Evolutionary conservation across 2,329 filamentous ascomycete genomes (phyloP), one percentile per base, ranked within the genome.

Genomic region (Berkeleyomyces rouxiae): DNA sequence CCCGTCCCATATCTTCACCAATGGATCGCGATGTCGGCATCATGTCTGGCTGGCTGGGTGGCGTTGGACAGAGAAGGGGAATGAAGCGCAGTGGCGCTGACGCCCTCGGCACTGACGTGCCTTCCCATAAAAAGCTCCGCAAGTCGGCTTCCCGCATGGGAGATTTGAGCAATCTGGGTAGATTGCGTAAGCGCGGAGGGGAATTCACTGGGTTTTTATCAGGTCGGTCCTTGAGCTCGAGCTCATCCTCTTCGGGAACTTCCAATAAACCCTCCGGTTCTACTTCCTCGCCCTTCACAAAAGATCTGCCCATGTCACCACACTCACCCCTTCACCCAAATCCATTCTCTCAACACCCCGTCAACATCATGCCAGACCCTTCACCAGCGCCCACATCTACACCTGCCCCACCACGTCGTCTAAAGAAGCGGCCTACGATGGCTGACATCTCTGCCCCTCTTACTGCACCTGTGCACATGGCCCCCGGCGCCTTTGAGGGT

Each of bases 81-180:
- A 81, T 76, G 59, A 82, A 82, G 70, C 78, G 80, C 46, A 72
- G 71, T 33, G 72, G 73, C n/a, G 70, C 69, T 0, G 72, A 73
- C 2, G 70, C 72, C 11, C 72, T 74, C 23, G 71, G 75, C 59
- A 66, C 70, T 55, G 67, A 70, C 63, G 63, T 62, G 63, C 67
- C 47, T 62, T 69, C 66, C 16, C 69, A 68, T 61, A 81, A 81
- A 74, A 81, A 80, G 70, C 71, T 82, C 58, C 78, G 81, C 62
- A 79, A 79, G 71, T 77, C 75, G 6, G 71, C 76, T 62, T 75
- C 76, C n/a, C 72, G 70, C 60, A 67, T 73, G 10, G 74, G 75
- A 9, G 72, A 77, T 65, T 73, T 79, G 65, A 66, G 72, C 61
- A 62, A 70, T 60, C 63, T 70, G 10, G 70, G 72, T 40, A 70